These are phyloP conservation scores for Juglanconis sp. DNA, from an alignment of 2,329 filamentous ascomycete species.

Conservation along the genomic window DNA sequence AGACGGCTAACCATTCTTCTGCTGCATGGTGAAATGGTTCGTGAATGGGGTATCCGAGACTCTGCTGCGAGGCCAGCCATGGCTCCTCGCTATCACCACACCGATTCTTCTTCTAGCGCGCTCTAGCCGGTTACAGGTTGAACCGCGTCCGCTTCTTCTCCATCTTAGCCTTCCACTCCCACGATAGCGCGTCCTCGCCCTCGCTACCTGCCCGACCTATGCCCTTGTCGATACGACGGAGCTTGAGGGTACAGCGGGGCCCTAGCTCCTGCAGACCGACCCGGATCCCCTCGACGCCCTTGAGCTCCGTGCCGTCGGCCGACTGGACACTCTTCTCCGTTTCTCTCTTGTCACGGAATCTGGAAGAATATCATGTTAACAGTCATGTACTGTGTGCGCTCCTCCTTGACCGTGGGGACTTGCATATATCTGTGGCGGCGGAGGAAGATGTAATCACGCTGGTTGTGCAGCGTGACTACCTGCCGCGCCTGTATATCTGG, in stretches of 20 bases:
- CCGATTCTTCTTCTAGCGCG: too few species aligned
- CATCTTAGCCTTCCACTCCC: conserved; percentile 95
- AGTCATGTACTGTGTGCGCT: neutral
- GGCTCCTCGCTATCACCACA: neutral
- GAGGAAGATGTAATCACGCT: conserved; percentile 76
- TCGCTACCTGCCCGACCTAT: conserved; percentile 67
- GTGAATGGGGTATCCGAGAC: conserved; percentile 1
- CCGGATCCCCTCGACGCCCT: conserved; percentile 80
- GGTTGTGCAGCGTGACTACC: conserved; percentile 89
- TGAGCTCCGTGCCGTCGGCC: conserved; percentile 76
- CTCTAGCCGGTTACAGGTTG: conserved; percentile 62
- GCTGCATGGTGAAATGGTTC: too few species aligned
- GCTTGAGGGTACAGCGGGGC: conserved; percentile 64
- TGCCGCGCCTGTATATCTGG: conserved; percentile 85
- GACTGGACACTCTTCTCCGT: conserved; percentile 85
- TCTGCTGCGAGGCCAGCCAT: neutral
- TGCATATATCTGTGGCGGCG: conserved; percentile 45
- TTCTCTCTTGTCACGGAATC: conserved; percentile 78
- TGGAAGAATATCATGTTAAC: neutral
- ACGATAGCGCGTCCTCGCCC: conserved; percentile 75
- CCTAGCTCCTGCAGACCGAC: conserved; percentile 89
- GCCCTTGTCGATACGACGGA: conserved; percentile 87
- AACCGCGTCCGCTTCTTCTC: conserved; percentile 94
- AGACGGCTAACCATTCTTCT: too few species aligned
- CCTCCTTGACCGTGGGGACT: neutral